Base-by-base conservation (phyloP, 768 basidiomycete genomes). In the Leucocoprinus leucothites region DNA sequence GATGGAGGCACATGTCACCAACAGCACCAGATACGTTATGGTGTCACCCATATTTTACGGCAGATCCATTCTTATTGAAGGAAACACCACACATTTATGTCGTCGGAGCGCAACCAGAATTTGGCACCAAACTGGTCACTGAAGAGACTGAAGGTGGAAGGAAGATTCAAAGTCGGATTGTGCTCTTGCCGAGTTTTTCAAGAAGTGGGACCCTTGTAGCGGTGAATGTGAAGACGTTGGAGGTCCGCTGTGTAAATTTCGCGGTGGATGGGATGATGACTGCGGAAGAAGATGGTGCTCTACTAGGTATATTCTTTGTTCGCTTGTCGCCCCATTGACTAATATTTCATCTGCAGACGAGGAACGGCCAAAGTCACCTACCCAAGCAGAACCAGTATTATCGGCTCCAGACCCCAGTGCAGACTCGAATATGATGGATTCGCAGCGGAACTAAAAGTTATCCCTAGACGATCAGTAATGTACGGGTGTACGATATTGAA, bases 11-110 rank as follows among this genome's bases (percentile, higher is more conserved):
- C 72, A 84, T 97, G 68, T 94, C 97, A n/a, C 97, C 97, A 3
- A 98, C 97, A 7, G 96, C 96, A 22, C 97, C 97, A 24, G 97
- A 99, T 70, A 99, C 97, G 1, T 79, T 99, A 3, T 98, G 94
- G 94, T 98, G 97, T 63, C 95, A 98, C 68, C 97, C 97, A 16
- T 98, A 89, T 73, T 82, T 89, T 48, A 77, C 82, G 25, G 73
- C 76, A 16, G 97, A 99, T 65, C 97, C 97, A 0, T 99, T 99
- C 71, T 77, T 97, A 53, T 78, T 99, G 28, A 63, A 73, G n/a
- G 80, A 86, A 65, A 87, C 92, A 8, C 97, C 97, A 14, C 85
- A 97, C 65, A 69, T 98, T 25, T 98, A 98, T 68, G 76, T 95
- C 60, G 77, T 95, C n/a, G 97, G 97, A 31, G 91, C 91, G 57